Evolutionary conservation across 257 asterid genomes (phyloP), one percentile per base, ranked within the genome.

Genomic region (Solanum commersonii): DNA sequence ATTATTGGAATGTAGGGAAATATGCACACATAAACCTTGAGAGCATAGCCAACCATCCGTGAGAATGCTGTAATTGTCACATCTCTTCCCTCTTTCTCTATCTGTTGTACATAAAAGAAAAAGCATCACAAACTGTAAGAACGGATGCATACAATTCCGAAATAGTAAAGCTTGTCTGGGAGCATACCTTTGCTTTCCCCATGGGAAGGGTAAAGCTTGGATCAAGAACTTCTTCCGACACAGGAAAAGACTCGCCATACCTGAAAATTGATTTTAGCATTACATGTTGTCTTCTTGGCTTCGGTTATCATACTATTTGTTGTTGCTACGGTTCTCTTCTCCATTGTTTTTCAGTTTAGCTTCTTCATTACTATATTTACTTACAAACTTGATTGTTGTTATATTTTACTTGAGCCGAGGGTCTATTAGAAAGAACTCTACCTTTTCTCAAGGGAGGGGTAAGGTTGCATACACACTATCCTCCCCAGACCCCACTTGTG

Each of bases 21-120:
- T 35, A 74, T 37, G 5, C 72, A 12, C 10, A 44, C 91, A 14
- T 90, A 14, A 81, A 92, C 94, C 94, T 92, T 78, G 74, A 92
- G 94, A 89, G 93, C 91, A 90, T 88, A 92, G 89, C 93, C 94
- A 81, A 92, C 94, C 93, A 92, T 91, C 86, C 89, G 91, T 31
- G 94, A 92, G 89, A 83, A 92, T 84, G 94, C 92, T 33, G 88
- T 67, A 78, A 92, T 89, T 8, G 93, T 91, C 49, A 92, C 92
- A 76, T 92, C 94, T 87, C 71, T 91, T n/a, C 93, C 94, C 40
- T 89, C 91, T 70, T 56, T 87, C 78, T 92, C 94, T 29, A 91
- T 89, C 94, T 92, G 85, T 59, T 68, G 81, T 87, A 40, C 52
- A 84, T 77, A 42, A 60, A 82, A 70, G 63, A 52, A 42, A 74